Evolutionary conservation across 1,284 basidiomycete genomes (phyloP).

Genomic region (Xerocomus nothofagi): DNA sequence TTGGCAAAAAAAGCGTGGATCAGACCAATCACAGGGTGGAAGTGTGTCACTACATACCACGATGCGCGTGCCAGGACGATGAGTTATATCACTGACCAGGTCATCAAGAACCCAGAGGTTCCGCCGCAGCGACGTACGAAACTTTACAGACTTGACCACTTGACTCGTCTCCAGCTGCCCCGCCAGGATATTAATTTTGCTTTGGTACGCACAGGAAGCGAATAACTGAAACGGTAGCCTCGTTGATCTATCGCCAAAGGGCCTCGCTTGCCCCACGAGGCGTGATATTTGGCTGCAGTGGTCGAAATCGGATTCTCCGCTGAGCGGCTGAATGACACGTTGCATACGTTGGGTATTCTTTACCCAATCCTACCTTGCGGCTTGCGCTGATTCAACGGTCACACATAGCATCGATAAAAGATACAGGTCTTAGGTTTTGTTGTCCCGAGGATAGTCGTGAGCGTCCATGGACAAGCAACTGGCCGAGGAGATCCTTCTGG

Average conservation of each 20-base stretch:
- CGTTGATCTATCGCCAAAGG: too few relatives aligned
- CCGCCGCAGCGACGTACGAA: neutral
- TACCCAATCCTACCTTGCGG: conserved; percentile 7
- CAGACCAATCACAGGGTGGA: neutral
- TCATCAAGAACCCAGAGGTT: neutral
- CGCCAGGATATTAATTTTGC: neutral
- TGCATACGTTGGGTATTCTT: conserved; percentile 14
- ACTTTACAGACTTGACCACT: neutral
- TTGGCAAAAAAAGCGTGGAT: conserved; percentile 7
- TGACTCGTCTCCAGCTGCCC: neutral
- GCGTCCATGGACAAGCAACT: conserved; percentile 3
- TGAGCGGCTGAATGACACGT: conserved; percentile 18
- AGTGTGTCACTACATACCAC: neutral
- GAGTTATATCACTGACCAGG: neutral
- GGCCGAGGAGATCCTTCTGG: conserved; percentile 8
- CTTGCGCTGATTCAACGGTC: conserved; percentile 3
- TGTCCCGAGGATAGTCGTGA: conserved; percentile 9
- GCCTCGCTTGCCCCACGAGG: conserved; percentile 26
- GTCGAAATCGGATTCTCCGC: neutral
- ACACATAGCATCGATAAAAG: neutral
- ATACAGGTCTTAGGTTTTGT: neutral
- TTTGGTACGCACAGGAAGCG: neutral
- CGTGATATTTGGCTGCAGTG: neutral
- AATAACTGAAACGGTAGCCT: neutral
- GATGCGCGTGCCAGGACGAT: neutral